Conservation (phyloP, 2,329 filamentous ascomycete species). For the Rhexocercosporidium sp. region DNA sequence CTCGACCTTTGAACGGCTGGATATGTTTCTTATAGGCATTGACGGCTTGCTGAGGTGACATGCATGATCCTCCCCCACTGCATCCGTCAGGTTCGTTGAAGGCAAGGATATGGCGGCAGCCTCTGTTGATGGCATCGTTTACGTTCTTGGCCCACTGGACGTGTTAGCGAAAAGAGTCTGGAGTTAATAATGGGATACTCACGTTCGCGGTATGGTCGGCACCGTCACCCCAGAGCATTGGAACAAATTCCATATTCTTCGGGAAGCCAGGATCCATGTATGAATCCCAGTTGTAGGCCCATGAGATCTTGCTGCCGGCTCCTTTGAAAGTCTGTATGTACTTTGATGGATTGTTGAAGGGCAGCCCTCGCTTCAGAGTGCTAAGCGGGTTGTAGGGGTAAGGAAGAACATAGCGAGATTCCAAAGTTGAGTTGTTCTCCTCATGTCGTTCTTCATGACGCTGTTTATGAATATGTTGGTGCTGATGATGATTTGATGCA, state of each 20-base stretch:
- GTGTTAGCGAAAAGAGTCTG: neutral
- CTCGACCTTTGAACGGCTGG: constrained; percentile 47
- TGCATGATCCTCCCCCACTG: constrained; percentile 15
- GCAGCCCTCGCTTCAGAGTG: constrained; percentile 25
- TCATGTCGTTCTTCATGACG: constrained; percentile 5
- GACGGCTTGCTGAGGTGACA: constrained; percentile 51
- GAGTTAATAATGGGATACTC: constrained; percentile 4
- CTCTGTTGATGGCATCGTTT: constrained; percentile 54
- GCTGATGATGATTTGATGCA: neutral
- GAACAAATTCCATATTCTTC: constrained; percentile 61
- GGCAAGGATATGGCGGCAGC: constrained; percentile 61
- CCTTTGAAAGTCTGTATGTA: constrained; percentile 27
- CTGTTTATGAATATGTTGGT: neutral
- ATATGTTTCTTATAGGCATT: constrained; percentile 47
- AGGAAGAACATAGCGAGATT: neutral
- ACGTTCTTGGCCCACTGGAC: constrained; percentile 56
- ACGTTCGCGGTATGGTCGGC: constrained; percentile 48
- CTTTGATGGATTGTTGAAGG: constrained; percentile 23
- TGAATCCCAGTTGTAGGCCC: constrained; percentile 72
- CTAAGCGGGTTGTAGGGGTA: constrained; percentile 9
- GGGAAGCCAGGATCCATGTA: constrained; percentile 48
- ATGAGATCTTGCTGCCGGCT: constrained; percentile 42
- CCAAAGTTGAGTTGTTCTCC: neutral
- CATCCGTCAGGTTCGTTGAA: constrained; percentile 49
- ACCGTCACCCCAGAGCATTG: constrained; percentile 65